Evolutionary conservation across 305 asterid genomes (phyloP).

Genomic region (Solanum aculeatissimum): DNA sequence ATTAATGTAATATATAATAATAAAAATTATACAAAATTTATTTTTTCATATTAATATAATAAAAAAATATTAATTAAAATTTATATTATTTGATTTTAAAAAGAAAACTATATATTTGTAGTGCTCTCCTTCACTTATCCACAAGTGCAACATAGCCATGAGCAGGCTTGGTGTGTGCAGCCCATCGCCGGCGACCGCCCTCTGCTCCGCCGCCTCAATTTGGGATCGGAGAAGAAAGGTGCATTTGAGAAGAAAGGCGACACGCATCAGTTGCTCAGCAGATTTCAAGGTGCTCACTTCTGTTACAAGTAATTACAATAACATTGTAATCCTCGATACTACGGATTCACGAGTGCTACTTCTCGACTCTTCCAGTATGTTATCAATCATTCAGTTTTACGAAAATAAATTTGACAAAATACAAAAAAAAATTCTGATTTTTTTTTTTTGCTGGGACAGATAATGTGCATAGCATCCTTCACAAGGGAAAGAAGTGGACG

Average conservation of each 20-base stretch:
- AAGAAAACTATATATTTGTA: too few relatives aligned
- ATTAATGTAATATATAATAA: too few relatives aligned
- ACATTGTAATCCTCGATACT: slow-evolving; percentile 47
- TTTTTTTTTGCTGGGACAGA: slow-evolving; percentile 25
- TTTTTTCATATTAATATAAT: too few relatives aligned
- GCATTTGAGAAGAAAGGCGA: not conserved
- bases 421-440: not conserved
- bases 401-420: not conserved
- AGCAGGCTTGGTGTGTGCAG: not conserved
- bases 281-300: slow-evolving; percentile 34
- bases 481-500: slow-evolving; percentile 56
- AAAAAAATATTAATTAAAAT: too few relatives aligned
- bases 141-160: not conserved
- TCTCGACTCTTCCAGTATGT: slow-evolving; percentile 55
- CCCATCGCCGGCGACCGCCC: not conserved
- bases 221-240: not conserved
- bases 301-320: slow-evolving; percentile 36
- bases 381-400: not conserved
- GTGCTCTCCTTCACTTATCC: too few relatives aligned
- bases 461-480: slow-evolving; percentile 59
- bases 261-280: not conserved
- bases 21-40: too few relatives aligned
- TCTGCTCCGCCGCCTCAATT: not conserved
- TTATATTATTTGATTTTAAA: too few relatives aligned
- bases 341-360: slow-evolving; percentile 52